Evolutionary conservation across 768 basidiomycete genomes (phyloP).

Genomic region (Phaeotremella skinneri): DNA sequence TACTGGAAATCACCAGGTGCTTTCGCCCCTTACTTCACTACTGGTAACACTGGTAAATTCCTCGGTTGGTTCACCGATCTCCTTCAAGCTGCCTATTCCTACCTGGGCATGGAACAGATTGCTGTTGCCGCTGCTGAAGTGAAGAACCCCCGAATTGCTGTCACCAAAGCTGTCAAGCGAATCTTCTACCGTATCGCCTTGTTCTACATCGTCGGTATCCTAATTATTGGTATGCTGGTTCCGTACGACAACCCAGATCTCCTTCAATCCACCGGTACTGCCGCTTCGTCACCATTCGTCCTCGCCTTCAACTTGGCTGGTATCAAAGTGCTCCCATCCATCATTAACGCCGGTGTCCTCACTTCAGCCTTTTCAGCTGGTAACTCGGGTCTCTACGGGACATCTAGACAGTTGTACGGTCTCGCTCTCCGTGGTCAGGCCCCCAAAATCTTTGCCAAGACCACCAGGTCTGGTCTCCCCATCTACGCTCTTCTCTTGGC

Average conservation of each 20-base stretch:
- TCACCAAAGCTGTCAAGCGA: conserved; percentile 28
- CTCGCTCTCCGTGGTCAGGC: conserved; percentile 65
- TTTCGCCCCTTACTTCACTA: conserved; percentile 18
- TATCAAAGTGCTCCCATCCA: conserved; percentile 43
- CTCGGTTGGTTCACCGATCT: conserved; percentile 31
- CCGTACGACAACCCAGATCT: conserved; percentile 39
- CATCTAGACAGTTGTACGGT: conserved; percentile 25
- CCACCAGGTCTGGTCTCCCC: conserved; percentile 73
- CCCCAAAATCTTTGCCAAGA: conserved; percentile 70
- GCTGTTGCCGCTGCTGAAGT: conserved; percentile 38
- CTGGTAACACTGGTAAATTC: conserved; percentile 29
- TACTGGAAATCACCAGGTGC: conserved; percentile 40
- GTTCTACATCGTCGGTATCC: conserved; percentile 40
- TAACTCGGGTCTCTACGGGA: conserved; percentile 27
- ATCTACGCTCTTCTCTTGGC: conserved; percentile 66
- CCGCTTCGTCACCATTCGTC: conserved; percentile 51
- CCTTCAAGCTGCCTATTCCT: conserved; percentile 32
- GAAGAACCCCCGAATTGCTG: conserved; percentile 31
- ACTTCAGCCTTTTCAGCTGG: conserved; percentile 33
- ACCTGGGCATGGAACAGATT: conserved; percentile 24
- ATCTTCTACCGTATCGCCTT: conserved; percentile 39
- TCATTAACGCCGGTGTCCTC: conserved; percentile 50
- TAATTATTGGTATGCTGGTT: conserved; percentile 48
- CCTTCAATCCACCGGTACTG: conserved; percentile 40
- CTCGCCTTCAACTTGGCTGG: conserved; percentile 48